phyloP scores from a whole-genome alignment of 2,329 filamentous ascomycete species.

The Aspergillus candidus region DNA sequence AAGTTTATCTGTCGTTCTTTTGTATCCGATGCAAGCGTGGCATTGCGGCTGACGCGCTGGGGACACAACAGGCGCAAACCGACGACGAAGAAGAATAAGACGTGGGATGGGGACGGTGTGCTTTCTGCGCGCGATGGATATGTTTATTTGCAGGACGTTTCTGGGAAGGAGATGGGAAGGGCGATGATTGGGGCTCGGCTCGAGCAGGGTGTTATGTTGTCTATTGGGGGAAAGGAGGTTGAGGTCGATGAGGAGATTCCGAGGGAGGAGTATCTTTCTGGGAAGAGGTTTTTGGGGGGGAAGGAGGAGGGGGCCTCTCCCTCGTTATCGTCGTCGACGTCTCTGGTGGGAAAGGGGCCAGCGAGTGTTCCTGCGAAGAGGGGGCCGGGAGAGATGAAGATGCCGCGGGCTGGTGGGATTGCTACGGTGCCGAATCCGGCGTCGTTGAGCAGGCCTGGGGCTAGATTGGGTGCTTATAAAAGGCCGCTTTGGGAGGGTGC shows the following conservation, averaged over 20 bases:
- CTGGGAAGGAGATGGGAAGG: constrained; percentile 58
- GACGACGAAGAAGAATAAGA: constrained; percentile 68
- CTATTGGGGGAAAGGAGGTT: constrained; percentile 61
- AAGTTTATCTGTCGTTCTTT: constrained; percentile 10
- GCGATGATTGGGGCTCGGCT: constrained; percentile 51
- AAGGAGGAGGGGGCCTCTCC: constrained; percentile 19
- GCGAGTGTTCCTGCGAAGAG: constrained; percentile 4
- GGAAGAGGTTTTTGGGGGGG: constrained; percentile 19
- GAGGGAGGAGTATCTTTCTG: constrained; percentile 52
- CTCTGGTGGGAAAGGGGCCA: constrained; percentile 6
- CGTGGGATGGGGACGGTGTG: constrained; percentile 68
- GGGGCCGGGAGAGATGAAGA: constrained; percentile 9
- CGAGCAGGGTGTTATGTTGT: constrained; percentile 55
- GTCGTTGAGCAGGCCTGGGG: constrained; percentile 35
- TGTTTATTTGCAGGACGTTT: constrained; percentile 56
- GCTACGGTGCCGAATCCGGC: constrained; percentile 24
- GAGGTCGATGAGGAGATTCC: constrained; percentile 59
- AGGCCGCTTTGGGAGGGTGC: constrained; percentile 54
- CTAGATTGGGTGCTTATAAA: constrained; percentile 51
- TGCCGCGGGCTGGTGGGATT: constrained; percentile 9
- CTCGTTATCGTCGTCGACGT: constrained; percentile 5
- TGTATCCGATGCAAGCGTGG: not conserved
- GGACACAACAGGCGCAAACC: constrained; percentile 55
- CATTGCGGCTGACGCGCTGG: constrained; percentile 7
- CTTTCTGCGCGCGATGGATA: constrained; percentile 53